Base-by-base conservation (phyloP, 2,329 filamentous ascomycete species). In the Ascocoryne sarcoides region DNA sequence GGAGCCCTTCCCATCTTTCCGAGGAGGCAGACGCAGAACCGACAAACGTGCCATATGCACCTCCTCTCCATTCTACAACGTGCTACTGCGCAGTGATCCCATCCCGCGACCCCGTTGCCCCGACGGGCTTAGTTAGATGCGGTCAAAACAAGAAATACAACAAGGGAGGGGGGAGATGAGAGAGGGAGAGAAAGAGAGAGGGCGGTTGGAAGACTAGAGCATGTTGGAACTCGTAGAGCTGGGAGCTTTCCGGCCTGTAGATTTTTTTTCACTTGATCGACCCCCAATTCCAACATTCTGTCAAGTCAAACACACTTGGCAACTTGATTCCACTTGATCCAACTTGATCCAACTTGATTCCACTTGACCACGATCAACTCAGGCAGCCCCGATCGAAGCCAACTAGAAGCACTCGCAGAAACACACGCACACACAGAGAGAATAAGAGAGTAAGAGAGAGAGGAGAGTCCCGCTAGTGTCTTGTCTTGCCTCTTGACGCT, bases 1-100 rank as follows among this genome's bases (percentile, higher is more conserved):
- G 32, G 20, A 37, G 38, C 14, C 14, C 36, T 49, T 47, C 45
- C 48, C 48, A 46, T 45, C 37, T 44, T 46, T 41, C 44, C 46
- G 46, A 44, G 20, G 46, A 42, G 34, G 36, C 37, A 28, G 26
- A 39, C 39, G 35, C 41, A 45, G 39, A 44, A 31, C 20, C 26
- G 35, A 36, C 34, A 18, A 30, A 31, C 38, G 29, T 40, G 26
- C 36, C 38, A 32, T 40, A 40, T 46, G 47, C 43, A 46, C 39
- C 43, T 43, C 42, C 42, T 50, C 43, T 48, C 32, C 36, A 26
- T 12, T 12, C 23, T 32, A 37, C 37, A 32, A n/a, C 29, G 20
- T 40, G 17, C 34, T 41, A 16, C 38, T 21, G 30, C 15, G 36
- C 37, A 37, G 37, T 29, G 21, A 39, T 29, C 35, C 32, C 18